Percentiles rank a stretch among this genome's conserved stretches.
Conservation (phyloP, 768 basidiomycete species). For the Trametes punicea region DNA sequence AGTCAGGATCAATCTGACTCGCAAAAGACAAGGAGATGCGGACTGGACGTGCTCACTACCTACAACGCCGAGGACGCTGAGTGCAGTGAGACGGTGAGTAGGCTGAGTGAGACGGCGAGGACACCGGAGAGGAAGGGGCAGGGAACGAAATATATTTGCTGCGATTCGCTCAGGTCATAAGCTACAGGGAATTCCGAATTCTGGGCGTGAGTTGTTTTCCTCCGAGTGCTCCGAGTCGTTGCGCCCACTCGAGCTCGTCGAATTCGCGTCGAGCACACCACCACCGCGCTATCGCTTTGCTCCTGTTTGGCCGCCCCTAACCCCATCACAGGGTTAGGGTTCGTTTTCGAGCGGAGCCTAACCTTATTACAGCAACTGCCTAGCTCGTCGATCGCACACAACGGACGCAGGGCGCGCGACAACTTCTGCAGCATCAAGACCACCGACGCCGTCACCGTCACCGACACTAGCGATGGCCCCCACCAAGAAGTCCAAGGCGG, state of each 20-base stretch:
- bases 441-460: constrained; percentile 21
- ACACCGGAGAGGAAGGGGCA: not conserved
- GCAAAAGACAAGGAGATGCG: not conserved
- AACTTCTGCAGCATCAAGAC: constrained; percentile 23
- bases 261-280: constrained; percentile 15
- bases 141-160: constrained; percentile 14
- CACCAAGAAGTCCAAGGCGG: constrained; percentile 90
- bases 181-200: constrained; percentile 14
- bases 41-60: not conserved
- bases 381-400: constrained; percentile 14
- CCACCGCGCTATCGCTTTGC: constrained; percentile 17
- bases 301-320: constrained; percentile 14
- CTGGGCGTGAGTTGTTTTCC: not conserved
- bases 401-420: constrained; percentile 9
- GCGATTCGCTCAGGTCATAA: constrained; percentile 12
- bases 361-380: constrained; percentile 31
- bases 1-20: not conserved
- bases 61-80: constrained; percentile 1
- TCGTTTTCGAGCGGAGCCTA: constrained; percentile 3
- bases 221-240: not conserved
- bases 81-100: constrained; percentile 7
- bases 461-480: constrained; percentile 69
- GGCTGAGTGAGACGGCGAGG: constrained; percentile 9
- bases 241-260: constrained; percentile 3
- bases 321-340: constrained; percentile 23